Base-by-base conservation (phyloP, 139 green algal genomes). In the Diplosphaera chodatii region DNA sequence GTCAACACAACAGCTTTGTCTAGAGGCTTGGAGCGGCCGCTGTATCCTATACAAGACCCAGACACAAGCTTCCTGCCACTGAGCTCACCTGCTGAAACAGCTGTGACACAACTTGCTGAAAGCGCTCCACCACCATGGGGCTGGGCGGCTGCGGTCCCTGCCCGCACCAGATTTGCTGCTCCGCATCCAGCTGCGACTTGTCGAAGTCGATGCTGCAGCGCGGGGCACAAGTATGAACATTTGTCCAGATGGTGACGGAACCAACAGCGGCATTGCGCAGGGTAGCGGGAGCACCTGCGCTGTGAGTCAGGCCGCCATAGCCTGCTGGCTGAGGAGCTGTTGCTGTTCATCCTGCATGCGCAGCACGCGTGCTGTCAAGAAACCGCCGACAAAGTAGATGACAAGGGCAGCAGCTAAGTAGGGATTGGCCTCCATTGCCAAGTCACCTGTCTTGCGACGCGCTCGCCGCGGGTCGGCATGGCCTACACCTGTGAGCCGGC, bases 91-190 rank as follows among this genome's bases (percentile, higher is more conserved):
- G 89, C 84, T 96, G 88, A 78, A 99, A 99, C 21, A 99, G 86
- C 82, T 98, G 92, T 20, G 87, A 96, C 55, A 99, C 91, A 41
- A 99, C 94, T 65, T 87, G 82, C 79, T 98, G 94, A 78, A 99
- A 99, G 22, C 96, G 86, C 80, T 99, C 96, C 55, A 97, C 84
- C 6, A 99, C 89, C 40, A 97, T 79, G 1, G 93, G 91, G 80
- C 89, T 96, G 31, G 93, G 92, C 13, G 89, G 89, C 3, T 80
- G 73, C 37, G 86, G 86, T 3, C 88, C 88, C 72, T 94, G 88
- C 8, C 77, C 81, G 25, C 73, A 77, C 28, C 66, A 76, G 22
- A 89, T 75, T 20, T 70, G 71, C 4, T 40, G 63, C 28, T 67
- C 48, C 48, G 48, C 48, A 59, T 59, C 48, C 48, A 59, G 16